Evolutionary conservation across 768 basidiomycete species (phyloP), one percentile per base, ranked within the genome.

Genomic region (Lanmaoa pseudosensibilis): DNA sequence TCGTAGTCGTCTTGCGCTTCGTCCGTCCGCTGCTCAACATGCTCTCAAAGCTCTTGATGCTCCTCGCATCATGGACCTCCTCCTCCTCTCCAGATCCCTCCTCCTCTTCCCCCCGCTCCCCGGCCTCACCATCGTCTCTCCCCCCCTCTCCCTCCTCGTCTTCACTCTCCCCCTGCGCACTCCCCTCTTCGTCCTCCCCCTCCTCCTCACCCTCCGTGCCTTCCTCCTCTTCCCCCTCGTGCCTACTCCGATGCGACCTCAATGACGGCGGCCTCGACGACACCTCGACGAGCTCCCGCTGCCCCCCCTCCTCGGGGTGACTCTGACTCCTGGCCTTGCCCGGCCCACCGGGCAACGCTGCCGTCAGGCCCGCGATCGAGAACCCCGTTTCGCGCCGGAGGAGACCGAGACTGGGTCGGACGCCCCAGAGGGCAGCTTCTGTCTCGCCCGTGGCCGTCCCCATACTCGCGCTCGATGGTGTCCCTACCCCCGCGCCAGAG

Each of bases 21-120:
- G 60, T 59, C 53, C 58, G 70, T 27, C 63, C 54, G 12, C 62
- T 30, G 37, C 77, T 85, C 79, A 92, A 76, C 92, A 92, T 93
- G 61, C 83, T 93, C 76, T 87, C 88, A 65, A 95, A 94, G 68
- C 92, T 94, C 61, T 84, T 76, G 51, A 94, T 89, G 62, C 92
- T 93, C 73, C 87, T 78, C 41, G 83, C 64, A 69, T 92, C 92
- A 54, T 78, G 73, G 45, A 62, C 68, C 5, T 52, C 58, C 2
- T 41, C 62, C 2, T 69, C 75, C 2, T 68, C 74, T 1, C 71
- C 66, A 3, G n/a, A n/a, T 2, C 59, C 57, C 2, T 68, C 74
- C 16, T 63, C 72, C 23, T 61, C 70, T 5, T 53, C 61, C 8
- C 12, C 74, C 1, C 66, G 70, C 0, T 54, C 69, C 0, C 56